Evolutionary conservation across 2,329 filamentous ascomycete genomes (phyloP).

Genomic region (Hymenoscyphus scutula): DNA sequence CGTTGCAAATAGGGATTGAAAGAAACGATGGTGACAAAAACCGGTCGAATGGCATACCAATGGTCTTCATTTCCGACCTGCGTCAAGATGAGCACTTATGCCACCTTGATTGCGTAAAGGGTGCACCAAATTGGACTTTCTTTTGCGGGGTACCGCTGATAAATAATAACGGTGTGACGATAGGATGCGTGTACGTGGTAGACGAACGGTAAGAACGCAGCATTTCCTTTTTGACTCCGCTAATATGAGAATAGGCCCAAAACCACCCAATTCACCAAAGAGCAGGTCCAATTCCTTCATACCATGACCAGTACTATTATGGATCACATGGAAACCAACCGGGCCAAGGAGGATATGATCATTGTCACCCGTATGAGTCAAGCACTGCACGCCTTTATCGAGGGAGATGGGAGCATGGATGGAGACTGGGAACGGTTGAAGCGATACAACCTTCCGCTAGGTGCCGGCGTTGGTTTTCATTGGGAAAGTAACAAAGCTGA

Average conservation of each 20-base stretch:
- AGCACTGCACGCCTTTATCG: conserved; percentile 52
- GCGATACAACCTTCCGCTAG: conserved; percentile 24
- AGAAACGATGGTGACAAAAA: conserved; percentile 11
- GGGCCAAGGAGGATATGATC: conserved; percentile 49
- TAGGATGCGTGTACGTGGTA: conserved; percentile 43
- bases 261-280: conserved; percentile 45
- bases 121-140: conserved; percentile 25
- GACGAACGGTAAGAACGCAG: conserved; percentile 37
- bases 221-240: too few relatives aligned
- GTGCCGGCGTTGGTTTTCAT: conserved; percentile 24
- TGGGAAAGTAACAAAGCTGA: conserved; percentile 28
- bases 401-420: conserved; percentile 38
- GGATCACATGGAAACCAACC: conserved; percentile 58
- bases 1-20: conserved; percentile 19
- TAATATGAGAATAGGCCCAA: conserved; percentile 44
- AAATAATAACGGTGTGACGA: conserved; percentile 29
- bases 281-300: conserved; percentile 54
- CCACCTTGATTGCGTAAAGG: conserved; percentile 25
- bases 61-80: conserved; percentile 24
- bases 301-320: conserved; percentile 56
- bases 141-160: conserved; percentile 30
- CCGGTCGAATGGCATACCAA: conserved; percentile 19
- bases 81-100: conserved; percentile 21
- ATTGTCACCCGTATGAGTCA: conserved; percentile 52
- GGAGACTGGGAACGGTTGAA: conserved; percentile 29